phyloP scores from a whole-genome alignment of 192 early-diverging fungal species.

The Podila epigama region DNA sequence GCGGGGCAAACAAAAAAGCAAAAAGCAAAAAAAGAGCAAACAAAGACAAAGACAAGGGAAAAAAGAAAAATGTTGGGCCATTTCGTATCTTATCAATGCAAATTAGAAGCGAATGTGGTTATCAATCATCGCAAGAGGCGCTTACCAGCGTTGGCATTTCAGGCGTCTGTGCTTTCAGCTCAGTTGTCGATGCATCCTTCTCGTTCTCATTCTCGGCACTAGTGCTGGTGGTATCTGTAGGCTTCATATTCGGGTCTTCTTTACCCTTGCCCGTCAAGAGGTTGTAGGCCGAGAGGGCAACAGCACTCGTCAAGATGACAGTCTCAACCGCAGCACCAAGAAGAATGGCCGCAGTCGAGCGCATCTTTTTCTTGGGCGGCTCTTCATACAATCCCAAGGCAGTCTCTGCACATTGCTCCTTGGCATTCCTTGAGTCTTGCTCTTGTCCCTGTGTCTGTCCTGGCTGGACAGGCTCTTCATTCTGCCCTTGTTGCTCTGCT shows the following conservation, averaged over 20 bases:
- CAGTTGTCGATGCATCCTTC: background rate
- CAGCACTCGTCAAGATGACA: constrained; percentile 51
- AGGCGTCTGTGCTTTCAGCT: background rate
- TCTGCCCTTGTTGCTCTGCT: constrained; percentile 11
- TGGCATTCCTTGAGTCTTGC: background rate
- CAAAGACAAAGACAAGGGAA: background rate
- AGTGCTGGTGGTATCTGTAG: background rate
- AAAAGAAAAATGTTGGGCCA: background rate
- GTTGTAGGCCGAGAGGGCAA: constrained; percentile 48
- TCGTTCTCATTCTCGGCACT: background rate
- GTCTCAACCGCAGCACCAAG: constrained; percentile 47
- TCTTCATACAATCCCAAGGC: constrained; percentile 11
- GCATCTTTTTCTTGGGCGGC: constrained; percentile 37
- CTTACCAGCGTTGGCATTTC: constrained; percentile 12
- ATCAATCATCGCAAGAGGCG: background rate
- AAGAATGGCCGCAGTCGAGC: constrained; percentile 34
- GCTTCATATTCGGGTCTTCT: background rate
- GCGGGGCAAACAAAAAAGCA: too few relatives aligned
- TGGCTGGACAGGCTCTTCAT: too few relatives aligned
- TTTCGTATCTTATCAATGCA: too few relatives aligned
- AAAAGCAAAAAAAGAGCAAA: background rate
- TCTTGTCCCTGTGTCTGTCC: too few relatives aligned
- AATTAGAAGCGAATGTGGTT: background rate
- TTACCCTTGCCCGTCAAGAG: constrained; percentile 39
- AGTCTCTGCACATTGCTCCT: background rate